These are phyloP conservation scores for Polyporus arcularius DNA, from an alignment of 768 basidiomycete species.

Conservation along the genomic window DNA sequence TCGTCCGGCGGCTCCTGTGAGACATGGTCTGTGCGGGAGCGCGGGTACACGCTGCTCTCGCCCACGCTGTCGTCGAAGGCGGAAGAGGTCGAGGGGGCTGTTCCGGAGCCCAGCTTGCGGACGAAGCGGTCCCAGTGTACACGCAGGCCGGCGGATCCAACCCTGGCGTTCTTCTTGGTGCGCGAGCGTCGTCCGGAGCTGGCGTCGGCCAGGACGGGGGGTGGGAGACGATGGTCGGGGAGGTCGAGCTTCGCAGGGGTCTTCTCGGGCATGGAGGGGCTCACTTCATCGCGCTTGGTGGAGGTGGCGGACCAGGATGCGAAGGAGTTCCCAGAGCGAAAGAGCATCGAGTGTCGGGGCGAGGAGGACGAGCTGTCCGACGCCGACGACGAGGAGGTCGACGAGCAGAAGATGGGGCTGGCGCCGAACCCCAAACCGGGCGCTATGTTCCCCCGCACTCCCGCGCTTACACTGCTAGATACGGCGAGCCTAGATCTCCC, in stretches of 20 bases:
- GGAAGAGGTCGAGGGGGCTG: slow-evolving; percentile 51
- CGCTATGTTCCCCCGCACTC: too few species aligned
- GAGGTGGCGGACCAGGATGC: slow-evolving; percentile 11
- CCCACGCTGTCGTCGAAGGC: slow-evolving; percentile 46
- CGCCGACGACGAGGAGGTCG: slow-evolving; percentile 1
- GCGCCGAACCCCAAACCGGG: too few species aligned
- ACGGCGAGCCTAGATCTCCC: too few species aligned
- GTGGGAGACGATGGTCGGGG: slow-evolving; percentile 9
- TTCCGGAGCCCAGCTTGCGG: slow-evolving; percentile 35
- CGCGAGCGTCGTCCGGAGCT: slow-evolving; percentile 19
- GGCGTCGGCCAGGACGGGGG: slow-evolving; percentile 18
- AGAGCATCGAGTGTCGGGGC: slow-evolving; percentile 1
- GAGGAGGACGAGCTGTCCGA: background rate
- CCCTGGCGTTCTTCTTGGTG: slow-evolving; percentile 27
- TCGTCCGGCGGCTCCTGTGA: slow-evolving; percentile 38
- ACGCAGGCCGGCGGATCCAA: slow-evolving; percentile 23
- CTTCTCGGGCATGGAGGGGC: slow-evolving; percentile 13
- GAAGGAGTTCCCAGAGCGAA: slow-evolving; percentile 16
- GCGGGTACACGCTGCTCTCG: slow-evolving; percentile 40
- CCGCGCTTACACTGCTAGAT: background rate
- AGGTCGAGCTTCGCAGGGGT: slow-evolving; percentile 5
- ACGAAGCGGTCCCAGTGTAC: slow-evolving; percentile 35
- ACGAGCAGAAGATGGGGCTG: background rate
- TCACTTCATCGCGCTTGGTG: slow-evolving; percentile 20
- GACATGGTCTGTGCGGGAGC: slow-evolving; percentile 21